A percentile compares a stretch with the other conserved stretches of the same genome.
phyloP scores from a whole-genome alignment of 2,329 filamentous ascomycete genomes.

The Capronia epimyces region DNA sequence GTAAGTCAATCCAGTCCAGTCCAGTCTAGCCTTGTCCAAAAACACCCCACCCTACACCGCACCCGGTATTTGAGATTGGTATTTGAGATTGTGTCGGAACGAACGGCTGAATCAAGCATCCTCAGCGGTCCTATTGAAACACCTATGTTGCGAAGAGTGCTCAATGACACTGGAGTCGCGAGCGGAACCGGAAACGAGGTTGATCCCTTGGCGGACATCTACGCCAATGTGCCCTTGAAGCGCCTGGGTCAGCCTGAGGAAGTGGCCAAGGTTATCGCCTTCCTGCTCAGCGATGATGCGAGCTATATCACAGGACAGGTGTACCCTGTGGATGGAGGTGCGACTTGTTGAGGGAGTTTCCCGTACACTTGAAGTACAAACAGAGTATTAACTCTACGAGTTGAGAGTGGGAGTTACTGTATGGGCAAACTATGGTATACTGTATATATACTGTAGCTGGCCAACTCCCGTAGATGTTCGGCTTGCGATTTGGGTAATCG shows the following conservation, averaged over 20 bases:
- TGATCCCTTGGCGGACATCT: too few relatives aligned
- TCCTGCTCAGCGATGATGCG: slow-evolving; percentile 43
- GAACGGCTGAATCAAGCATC: neutral
- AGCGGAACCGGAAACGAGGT: too few relatives aligned
- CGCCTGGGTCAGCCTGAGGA: slow-evolving; percentile 24
- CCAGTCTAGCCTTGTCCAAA: neutral
- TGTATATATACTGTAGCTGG: too few relatives aligned
- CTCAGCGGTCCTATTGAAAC: slow-evolving; percentile 3
- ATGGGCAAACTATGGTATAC: too few relatives aligned
- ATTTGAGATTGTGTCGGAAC: neutral
- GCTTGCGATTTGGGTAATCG: too few relatives aligned
- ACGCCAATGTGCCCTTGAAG: slow-evolving; percentile 3
- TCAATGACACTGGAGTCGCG: too few relatives aligned
- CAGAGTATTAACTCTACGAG: too few relatives aligned
- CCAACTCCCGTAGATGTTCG: too few relatives aligned
- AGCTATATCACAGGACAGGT: slow-evolving; percentile 45
- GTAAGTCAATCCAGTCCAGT: slow-evolving; percentile 15
- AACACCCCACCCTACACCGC: too few relatives aligned
- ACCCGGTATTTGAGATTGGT: too few relatives aligned
- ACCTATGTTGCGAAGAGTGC: slow-evolving; percentile 4
- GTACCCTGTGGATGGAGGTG: slow-evolving; percentile 45
- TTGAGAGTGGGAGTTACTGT: too few relatives aligned
- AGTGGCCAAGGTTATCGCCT: slow-evolving; percentile 44
- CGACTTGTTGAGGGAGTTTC: neutral
- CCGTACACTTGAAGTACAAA: too few relatives aligned